These are phyloP conservation scores for Podospora fimiseda DNA, from an alignment of 495 filamentous ascomycete species.

Conservation along the genomic window DNA sequence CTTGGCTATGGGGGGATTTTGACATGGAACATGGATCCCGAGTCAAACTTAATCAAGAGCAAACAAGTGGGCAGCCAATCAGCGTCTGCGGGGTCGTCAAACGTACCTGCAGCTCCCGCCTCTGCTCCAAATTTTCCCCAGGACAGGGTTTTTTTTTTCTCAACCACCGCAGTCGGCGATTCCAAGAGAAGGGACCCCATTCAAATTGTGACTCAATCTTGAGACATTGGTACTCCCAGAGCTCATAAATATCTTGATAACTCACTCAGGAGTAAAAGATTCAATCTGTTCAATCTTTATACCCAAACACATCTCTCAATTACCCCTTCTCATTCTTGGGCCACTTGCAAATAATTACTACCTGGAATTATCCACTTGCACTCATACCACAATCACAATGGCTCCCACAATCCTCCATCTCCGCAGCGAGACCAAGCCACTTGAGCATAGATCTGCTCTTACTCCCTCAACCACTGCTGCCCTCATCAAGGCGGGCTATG, in stretches of 20 bases:
- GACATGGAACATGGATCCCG: no score
- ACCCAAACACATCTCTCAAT: neutral
- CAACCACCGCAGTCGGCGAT: constrained; percentile 15
- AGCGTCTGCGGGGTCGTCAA: constrained; percentile 4
- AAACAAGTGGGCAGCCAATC: constrained; percentile 6
- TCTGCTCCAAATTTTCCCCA: constrained; percentile 7
- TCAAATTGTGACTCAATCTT: constrained; percentile 14
- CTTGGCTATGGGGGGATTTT: no score
- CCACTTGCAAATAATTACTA: no score
- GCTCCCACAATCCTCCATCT: constrained; percentile 40
- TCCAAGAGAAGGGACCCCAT: neutral
- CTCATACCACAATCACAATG: constrained; percentile 18
- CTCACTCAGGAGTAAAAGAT: neutral
- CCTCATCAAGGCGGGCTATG: constrained; percentile 77
- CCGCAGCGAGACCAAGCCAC: constrained; percentile 47
- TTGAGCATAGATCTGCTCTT: constrained; percentile 52
- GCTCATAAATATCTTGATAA: neutral
- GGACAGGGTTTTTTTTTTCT: constrained; percentile 12
- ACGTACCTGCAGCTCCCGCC: constrained; percentile 4
- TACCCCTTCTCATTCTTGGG: no score
- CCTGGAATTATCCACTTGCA: neutral
- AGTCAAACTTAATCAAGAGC: neutral
- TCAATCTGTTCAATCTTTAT: neutral
- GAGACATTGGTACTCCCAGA: neutral
- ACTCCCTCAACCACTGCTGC: constrained; percentile 63